Base-by-base conservation (phyloP, 306 rosid genomes). In the Vigna radiata region DNA sequence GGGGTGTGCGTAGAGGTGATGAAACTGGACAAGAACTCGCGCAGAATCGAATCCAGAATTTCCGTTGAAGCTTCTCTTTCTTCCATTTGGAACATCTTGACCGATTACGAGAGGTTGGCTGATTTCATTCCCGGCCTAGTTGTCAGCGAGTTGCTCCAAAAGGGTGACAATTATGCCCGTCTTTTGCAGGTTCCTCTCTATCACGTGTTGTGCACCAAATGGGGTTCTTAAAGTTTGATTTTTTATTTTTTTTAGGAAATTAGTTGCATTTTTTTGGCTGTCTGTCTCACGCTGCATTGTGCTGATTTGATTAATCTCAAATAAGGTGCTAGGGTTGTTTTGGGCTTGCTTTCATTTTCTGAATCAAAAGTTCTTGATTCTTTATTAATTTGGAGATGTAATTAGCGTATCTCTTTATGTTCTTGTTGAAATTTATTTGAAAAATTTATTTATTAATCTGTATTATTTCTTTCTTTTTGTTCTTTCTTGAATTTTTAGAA, bases 121-220 rank as follows among this genome's bases (percentile, higher is more conserved):
- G 97, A 92, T 74, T 92, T 92, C 65, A 89, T 95, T 70, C 98
- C 98, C 31, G 91, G 96, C 27, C 96, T 95, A 18, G 91, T 92
- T 52, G 77, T 86, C 33, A 81, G 95, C 73, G 86, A 82, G 56
- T 73, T 91, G 89, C 87, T 95, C 15, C 73, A 81, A 6, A 87
- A 82, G 78, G 60, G 77, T 37, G 82, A 80, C 50, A 88, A 85
- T 29, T 93, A 73, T 52, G 97, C 92, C 41, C 82, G 92, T 8
- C 91, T 95, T 70, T 89, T 83, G 78, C 98, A 95, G 97, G 89
- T 86, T 79, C 46, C 23, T 80, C 33, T 67, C 29, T 7, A 46
- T 47, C 15, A 14, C 37, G 2, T 43, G 21, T 49, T 70, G 4
- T 78, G 36, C 14, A 25, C 46, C 37, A 48, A 50, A 60, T 19